Evolutionary conservation across 1,284 basidiomycete species (phyloP), one percentile per base, ranked within the genome.

Genomic region (Ceratobasidium sp.): DNA sequence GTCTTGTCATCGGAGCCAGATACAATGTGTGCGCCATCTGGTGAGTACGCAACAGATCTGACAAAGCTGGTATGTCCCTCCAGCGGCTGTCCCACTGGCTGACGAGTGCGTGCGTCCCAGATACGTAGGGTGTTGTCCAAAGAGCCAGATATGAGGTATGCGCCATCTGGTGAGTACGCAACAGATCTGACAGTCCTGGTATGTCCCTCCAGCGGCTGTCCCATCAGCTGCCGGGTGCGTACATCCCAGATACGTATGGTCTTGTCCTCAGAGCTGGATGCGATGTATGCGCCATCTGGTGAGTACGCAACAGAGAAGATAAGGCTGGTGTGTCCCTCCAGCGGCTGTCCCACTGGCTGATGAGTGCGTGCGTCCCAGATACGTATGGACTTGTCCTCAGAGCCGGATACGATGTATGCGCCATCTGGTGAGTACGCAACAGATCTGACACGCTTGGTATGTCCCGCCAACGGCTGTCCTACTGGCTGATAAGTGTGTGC

Each of bases 391-490:
- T 46, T 42, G 28, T 76, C 74, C 9, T 17, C 15, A 5, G 68
- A 73, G n/a, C 46, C 1, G n/a, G 74, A 52, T 7, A 46, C 52
- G 23, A 77, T 66, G 26, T 15, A 20, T 17, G 48, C 20, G 46
- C 74, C 56, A 38, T 77, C 64, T 3, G 62, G 74, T 42, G 74
- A 77, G 50, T 20, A 77, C 5, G n/a, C 42, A 26, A 77, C 74
- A n/a, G 64, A 52, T 17, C n/a, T 12, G 9, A 77, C 64, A 12
- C 6, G 15, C 13, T 68, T 28, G 26, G 69, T 67, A 40, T 77
- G 74, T 5, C 67, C 68, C 10, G 73, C n/a, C 23, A 77, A 44
- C 4, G 66, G 44, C 10, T 54, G 46, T 15, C 33, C n/a, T 20
- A 64, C 7, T 20, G 28, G 5, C n/a, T 33, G 13, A 13, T 20